Conservation (phyloP, 2,329 filamentous ascomycete species). For the Neofusicoccum parvum region DNA sequence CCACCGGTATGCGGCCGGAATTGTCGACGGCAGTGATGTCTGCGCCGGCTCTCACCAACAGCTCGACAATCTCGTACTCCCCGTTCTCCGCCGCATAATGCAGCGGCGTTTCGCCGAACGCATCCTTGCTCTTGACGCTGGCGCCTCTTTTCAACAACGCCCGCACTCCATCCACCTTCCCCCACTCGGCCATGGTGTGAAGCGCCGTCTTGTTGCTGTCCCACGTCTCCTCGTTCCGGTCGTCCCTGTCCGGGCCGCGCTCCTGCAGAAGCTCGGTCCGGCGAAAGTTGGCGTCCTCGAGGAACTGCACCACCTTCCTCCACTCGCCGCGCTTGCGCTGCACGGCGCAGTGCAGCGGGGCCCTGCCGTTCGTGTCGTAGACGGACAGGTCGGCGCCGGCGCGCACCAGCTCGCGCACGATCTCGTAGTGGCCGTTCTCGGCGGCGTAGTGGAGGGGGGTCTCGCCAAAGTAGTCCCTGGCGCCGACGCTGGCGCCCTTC, state of each 20-base stretch:
- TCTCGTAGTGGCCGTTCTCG: background rate
- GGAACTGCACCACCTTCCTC: background rate
- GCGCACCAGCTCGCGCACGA: background rate
- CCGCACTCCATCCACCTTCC: background rate
- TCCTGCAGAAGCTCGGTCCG: background rate
- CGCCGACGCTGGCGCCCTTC: background rate
- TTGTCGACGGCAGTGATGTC: background rate
- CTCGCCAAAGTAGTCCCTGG: conserved; percentile 5
- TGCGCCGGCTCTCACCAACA: background rate
- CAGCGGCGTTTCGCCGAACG: background rate
- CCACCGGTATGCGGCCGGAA: too few species aligned
- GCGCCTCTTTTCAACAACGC: background rate
- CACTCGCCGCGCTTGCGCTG: background rate
- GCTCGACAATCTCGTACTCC: background rate
- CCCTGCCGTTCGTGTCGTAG: background rate
- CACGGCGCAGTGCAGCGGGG: conserved; percentile 11
- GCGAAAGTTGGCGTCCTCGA: background rate
- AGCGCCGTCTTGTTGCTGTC: background rate
- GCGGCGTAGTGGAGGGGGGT: conserved; percentile 12
- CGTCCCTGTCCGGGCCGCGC: background rate
- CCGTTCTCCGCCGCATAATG: background rate
- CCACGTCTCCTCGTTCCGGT: background rate
- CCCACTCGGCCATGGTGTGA: background rate
- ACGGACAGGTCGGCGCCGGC: background rate
- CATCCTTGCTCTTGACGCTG: background rate